Evolutionary conservation across 495 filamentous ascomycete species (phyloP), one percentile per base, ranked within the genome.

Genomic region (Neurospora sp.): DNA sequence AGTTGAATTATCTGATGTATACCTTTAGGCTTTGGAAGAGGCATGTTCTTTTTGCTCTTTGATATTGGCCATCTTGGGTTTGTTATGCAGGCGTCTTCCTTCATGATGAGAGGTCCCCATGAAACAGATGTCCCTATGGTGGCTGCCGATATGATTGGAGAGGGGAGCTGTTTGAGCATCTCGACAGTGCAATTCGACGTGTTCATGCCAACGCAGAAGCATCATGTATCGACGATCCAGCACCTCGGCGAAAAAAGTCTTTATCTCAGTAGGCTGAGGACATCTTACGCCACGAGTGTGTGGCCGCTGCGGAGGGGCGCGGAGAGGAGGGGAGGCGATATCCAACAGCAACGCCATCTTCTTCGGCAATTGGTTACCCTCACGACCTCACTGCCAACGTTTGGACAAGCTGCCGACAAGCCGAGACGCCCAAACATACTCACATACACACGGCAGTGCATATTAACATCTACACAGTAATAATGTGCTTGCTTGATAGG

Each of bases 381-480:
- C 24, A 28, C 24, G 24, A 28, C 24, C 24, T 28, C 54, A 66
- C 54, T 36, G 0, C 15, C 5, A 34, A 66, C 28, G 54, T 66
- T 70, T 39, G 42, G n/a, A 19, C 66, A 71, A 36, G 34, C 34
- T 73, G 72, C 72, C 69, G 69, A 59, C 69, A 42, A 73, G 72
- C 72, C 72, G 69, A 71, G 66, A 54, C 15, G 28, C 54, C 54
- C 54, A 19, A 8, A 17, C 28, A 6, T 34, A 62, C 54, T 34
- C 28, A 62, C 28, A 66, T 34, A 19, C 15, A 66, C 45, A 39
- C 72, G 66, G 40, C 31, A 54, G 39, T 73, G 62, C 72, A 70
- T 54, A 66, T 73, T 39, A 54, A 73, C 31, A 71, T 37, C 40
- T 71, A 48, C 39, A 19, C 15, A 28, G 54, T 66, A 34, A 31